Conservation (phyloP, 2,329 filamentous ascomycete species). For the Botrytis elliptica region DNA sequence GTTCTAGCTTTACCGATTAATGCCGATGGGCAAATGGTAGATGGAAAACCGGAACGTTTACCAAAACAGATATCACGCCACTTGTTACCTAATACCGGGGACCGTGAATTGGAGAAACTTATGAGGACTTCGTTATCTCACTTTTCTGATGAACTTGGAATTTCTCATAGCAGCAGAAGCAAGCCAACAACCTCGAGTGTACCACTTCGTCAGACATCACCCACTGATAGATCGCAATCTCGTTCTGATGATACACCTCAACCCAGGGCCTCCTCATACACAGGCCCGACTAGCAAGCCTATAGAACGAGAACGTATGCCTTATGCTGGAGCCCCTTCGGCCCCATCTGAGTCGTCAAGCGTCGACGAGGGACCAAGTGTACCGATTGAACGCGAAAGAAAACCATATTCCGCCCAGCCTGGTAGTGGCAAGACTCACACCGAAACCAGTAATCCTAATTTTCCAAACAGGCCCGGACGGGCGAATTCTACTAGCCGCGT, state of each 20-base stretch:
- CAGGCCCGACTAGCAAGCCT: slow-evolving; percentile 32
- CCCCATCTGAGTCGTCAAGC: slow-evolving; percentile 41
- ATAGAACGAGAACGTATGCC: slow-evolving; percentile 42
- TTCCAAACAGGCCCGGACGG: slow-evolving; percentile 24
- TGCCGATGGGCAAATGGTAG: slow-evolving; percentile 53
- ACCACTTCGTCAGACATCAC: slow-evolving; percentile 31
- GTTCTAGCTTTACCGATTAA: slow-evolving; percentile 69
- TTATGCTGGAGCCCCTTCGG: slow-evolving; percentile 40
- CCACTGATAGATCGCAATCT: slow-evolving; percentile 28
- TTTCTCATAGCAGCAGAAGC: slow-evolving; percentile 43
- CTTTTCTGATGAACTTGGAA: slow-evolving; percentile 45
- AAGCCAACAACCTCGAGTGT: slow-evolving; percentile 34
- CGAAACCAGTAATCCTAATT: slow-evolving; percentile 35
- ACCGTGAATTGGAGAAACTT: slow-evolving; percentile 56
- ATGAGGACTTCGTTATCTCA: slow-evolving; percentile 60
- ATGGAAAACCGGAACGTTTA: slow-evolving; percentile 67
- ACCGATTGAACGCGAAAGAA: slow-evolving; percentile 63
- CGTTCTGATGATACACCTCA: slow-evolving; percentile 32
- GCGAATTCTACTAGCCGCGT: slow-evolving; percentile 33
- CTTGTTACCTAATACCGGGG: slow-evolving; percentile 62
- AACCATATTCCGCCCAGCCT: slow-evolving; percentile 61
- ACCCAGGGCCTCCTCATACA: slow-evolving; percentile 29
- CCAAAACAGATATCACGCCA: slow-evolving; percentile 76
- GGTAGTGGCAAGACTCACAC: slow-evolving; percentile 58
- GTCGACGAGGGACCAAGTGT: slow-evolving; percentile 40